Conservation (phyloP, 768 basidiomycete genomes). For the Candolleomyces eurysporus region DNA sequence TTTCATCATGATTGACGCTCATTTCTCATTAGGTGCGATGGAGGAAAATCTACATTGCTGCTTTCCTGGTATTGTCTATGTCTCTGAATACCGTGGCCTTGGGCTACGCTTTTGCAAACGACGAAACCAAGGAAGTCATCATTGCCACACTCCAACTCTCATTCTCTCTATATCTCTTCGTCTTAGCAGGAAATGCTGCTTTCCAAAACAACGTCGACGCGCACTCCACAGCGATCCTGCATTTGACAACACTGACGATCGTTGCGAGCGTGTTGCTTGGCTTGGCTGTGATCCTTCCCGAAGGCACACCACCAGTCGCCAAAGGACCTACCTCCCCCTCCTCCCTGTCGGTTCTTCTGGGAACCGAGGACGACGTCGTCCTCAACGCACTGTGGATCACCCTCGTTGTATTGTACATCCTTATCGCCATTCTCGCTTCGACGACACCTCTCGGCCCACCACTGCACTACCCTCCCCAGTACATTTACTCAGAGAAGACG, state of each 20-base stretch:
- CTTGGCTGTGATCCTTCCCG: slow-evolving; percentile 56
- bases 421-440: slow-evolving; percentile 36
- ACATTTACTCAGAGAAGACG: slow-evolving; percentile 73
- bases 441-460: slow-evolving; percentile 75
- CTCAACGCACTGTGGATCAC: slow-evolving; percentile 49
- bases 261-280: slow-evolving; percentile 45
- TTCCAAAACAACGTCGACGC: slow-evolving; percentile 37
- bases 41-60: slow-evolving; percentile 51
- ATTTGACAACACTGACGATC: slow-evolving; percentile 57
- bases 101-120: slow-evolving; percentile 47
- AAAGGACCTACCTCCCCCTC: no score
- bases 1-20: background rate
- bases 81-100: slow-evolving; percentile 52
- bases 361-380: slow-evolving; percentile 16
- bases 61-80: slow-evolving; percentile 45
- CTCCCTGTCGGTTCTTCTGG: background rate
- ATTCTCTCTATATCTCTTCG: slow-evolving; percentile 62
- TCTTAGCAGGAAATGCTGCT: slow-evolving; percentile 52
- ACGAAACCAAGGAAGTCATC: slow-evolving; percentile 29
- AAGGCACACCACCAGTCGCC: slow-evolving; percentile 13
- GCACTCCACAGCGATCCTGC: slow-evolving; percentile 54
- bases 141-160: slow-evolving; percentile 43
- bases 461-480: slow-evolving; percentile 69
- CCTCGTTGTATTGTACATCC: slow-evolving; percentile 46
- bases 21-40: slow-evolving; percentile 47